Evolutionary conservation across 192 early-diverging fungal genomes (phyloP), one percentile per base, ranked within the genome.

Genomic region (Mortierella hygrophila): DNA sequence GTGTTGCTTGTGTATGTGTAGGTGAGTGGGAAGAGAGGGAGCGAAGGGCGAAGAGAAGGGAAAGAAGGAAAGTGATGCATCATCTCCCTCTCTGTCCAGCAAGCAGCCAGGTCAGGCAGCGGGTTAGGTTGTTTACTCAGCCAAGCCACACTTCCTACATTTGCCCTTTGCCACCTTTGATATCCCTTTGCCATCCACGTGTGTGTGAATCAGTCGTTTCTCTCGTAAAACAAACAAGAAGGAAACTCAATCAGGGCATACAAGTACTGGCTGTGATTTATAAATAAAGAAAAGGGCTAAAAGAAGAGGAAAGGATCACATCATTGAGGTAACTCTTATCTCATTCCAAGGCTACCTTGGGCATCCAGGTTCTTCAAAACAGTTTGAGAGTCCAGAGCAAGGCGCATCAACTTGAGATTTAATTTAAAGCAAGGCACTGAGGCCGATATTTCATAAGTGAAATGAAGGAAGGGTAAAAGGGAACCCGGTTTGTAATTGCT

Each of bases 321-420:
- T 76, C 32, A 15, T 60, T 29, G 37, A 16, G 18, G 35, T 21
- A 20, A 16, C n/a, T 41, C 32, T 52, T 54, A 75, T 29, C 76
- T 1, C 37, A 26, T 40, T 21, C 38, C 47, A 21, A 40, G 42
- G 75, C 26, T 18, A 11, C 13, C 76, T 5, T 49, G 29, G 29
- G 77, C 8, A 38, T 73, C 20, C 29, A 54, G 52, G 10, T 40
- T 75, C 74, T 38, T 47, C 29, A 75, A 37, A 37, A 60, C 52
- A 4, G 54, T 49, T 4, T 75, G 47, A 21, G 52, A 55, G 37
- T 75, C 74, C 29, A 54, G 52, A 23, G 52, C 74, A 47, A 75
- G 74, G 16, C 52, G 52, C 74, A 38, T 60, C 74, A 57, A 16
- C 60, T 70, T 76, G 41, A 73, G 52, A n/a, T 79, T 47, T 79